Base-by-base conservation (phyloP, 768 basidiomycete genomes). In the Pisolithus tinctorius region DNA sequence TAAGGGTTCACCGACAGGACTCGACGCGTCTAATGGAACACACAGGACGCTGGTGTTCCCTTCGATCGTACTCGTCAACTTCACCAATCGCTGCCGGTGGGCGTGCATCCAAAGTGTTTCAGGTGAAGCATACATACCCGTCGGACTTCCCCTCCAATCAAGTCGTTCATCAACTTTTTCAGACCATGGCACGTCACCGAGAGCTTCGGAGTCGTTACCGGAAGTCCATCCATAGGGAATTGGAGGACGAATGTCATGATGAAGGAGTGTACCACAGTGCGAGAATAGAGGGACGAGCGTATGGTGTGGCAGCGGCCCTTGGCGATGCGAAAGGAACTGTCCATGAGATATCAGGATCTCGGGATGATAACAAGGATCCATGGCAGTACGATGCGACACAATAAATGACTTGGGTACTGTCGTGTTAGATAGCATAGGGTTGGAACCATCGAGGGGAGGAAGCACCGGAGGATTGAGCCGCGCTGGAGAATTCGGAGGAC, bases 61-160 rank as follows among this genome's bases (percentile, higher is more conserved):
- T 59, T 67, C 44, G 25, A 76, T 45, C 6, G 73, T 61, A 31
- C 76, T 80, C 8, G 75, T 52, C 23, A 68, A 60, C 16, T 68
- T 63, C 26, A 83, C 71, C 2, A 85, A 64, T 23, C 73, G 68
- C 25, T 72, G 61, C 0, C 84, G 68, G 48, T 85, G 84, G 4
- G 73, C 69, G 25, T 70, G 59, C 55, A 63, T 49, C 84, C 84
- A 85, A 6, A 67, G 67, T 7, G 72, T 66, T 1, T 56, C 50
- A 1, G 60, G 51, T 13, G 66, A 59, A 31, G 78, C 74, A 47
- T 58, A 68, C n/a, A 80, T 84, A 10, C 88, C 88, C 0, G 88
- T 88, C 45, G 80, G 86, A 38, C 79, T 79, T 3, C 88, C 88
- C 38, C 88, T 73, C 88, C 88, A 90, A 39, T 81, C 70, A 16